A percentile compares a stretch with the other conserved stretches of the same genome.
Evolutionary conservation across 2,329 filamentous ascomycete genomes (phyloP).

Genomic region (Saccharata proteae): DNA sequence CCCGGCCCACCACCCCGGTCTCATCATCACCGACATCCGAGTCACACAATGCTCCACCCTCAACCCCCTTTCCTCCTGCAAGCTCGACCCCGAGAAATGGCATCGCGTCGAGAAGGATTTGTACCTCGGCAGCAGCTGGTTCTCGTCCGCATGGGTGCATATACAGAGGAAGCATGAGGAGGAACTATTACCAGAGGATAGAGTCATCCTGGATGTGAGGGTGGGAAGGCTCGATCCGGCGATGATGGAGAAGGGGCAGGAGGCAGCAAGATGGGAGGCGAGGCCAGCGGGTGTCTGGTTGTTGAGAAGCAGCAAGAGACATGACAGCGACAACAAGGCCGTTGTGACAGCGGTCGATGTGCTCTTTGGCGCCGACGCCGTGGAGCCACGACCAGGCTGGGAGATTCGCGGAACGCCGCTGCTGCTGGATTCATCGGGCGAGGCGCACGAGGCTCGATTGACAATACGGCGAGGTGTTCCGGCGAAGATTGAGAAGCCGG

Average conservation of each 20-base stretch:
- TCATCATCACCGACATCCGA: slow-evolving; percentile 75
- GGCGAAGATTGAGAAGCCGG: slow-evolving; percentile 52
- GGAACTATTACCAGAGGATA: slow-evolving; percentile 61
- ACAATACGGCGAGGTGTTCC: slow-evolving; percentile 64
- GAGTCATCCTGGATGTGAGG: slow-evolving; percentile 66
- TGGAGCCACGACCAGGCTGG: slow-evolving; percentile 83
- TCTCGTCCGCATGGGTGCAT: slow-evolving; percentile 67
- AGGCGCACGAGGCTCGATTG: slow-evolving; percentile 58
- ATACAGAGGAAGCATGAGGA: slow-evolving; percentile 77
- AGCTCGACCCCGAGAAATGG: slow-evolving; percentile 62
- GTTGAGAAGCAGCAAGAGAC: slow-evolving; percentile 57
- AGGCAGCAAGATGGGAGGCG: slow-evolving; percentile 62
- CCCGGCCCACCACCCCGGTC: slow-evolving; percentile 67
- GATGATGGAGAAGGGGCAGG: slow-evolving; percentile 41
- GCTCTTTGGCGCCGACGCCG: slow-evolving; percentile 80
- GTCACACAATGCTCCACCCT: slow-evolving; percentile 63
- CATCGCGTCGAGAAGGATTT: slow-evolving; percentile 82
- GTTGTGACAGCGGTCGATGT: slow-evolving; percentile 75
- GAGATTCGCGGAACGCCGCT: slow-evolving; percentile 62
- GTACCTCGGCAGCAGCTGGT: slow-evolving; percentile 62
- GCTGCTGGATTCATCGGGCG: slow-evolving; percentile 51
- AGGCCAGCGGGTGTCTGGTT: slow-evolving; percentile 72
- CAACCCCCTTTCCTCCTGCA: slow-evolving; percentile 64
- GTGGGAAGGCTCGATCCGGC: slow-evolving; percentile 62
- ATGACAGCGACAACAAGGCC: slow-evolving; percentile 61